Conservation (phyloP, 2,329 filamentous ascomycete genomes). For the Keithomyces neogunnii region DNA sequence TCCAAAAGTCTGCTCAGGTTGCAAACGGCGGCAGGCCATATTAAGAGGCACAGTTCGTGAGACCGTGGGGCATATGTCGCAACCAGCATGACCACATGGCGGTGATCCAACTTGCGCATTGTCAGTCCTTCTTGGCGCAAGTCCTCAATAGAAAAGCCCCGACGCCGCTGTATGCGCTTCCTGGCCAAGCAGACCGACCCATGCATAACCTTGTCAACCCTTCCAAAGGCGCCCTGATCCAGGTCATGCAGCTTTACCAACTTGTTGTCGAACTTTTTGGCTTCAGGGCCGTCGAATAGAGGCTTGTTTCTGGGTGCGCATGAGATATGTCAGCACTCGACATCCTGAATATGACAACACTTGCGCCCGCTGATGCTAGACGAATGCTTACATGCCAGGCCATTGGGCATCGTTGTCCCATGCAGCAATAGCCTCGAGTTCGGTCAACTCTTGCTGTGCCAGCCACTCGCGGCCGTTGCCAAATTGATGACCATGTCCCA, state of each 20-base stretch:
- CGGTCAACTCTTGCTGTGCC: slow-evolving; percentile 20
- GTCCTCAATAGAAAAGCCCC: slow-evolving; percentile 29
- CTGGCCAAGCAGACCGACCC: slow-evolving; percentile 33
- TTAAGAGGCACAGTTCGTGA: slow-evolving; percentile 34
- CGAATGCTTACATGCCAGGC: slow-evolving; percentile 22
- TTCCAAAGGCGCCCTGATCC: slow-evolving; percentile 33
- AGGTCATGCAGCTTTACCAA: slow-evolving; percentile 26
- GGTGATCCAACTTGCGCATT: slow-evolving; percentile 38
- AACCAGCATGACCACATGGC: slow-evolving; percentile 38
- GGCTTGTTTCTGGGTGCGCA: slow-evolving; percentile 18
- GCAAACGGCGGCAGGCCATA: slow-evolving; percentile 40
- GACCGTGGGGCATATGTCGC: slow-evolving; percentile 34
- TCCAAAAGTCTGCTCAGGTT: slow-evolving; percentile 33
- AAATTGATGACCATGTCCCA: slow-evolving; percentile 10
- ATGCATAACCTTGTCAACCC: slow-evolving; percentile 34
- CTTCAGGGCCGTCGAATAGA: slow-evolving; percentile 20
- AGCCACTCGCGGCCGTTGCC: slow-evolving; percentile 14
- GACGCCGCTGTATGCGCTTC: slow-evolving; percentile 31
- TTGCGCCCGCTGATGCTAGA: too few species aligned
- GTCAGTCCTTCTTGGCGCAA: slow-evolving; percentile 36
- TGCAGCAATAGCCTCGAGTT: slow-evolving; percentile 20
- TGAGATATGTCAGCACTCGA: not conserved
- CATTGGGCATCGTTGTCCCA: slow-evolving; percentile 25
- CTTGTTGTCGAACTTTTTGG: slow-evolving; percentile 24
- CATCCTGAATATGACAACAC: too few species aligned